phyloP scores from a whole-genome alignment of 2,329 filamentous ascomycete genomes.

The Pestalotiopsis sp. region DNA sequence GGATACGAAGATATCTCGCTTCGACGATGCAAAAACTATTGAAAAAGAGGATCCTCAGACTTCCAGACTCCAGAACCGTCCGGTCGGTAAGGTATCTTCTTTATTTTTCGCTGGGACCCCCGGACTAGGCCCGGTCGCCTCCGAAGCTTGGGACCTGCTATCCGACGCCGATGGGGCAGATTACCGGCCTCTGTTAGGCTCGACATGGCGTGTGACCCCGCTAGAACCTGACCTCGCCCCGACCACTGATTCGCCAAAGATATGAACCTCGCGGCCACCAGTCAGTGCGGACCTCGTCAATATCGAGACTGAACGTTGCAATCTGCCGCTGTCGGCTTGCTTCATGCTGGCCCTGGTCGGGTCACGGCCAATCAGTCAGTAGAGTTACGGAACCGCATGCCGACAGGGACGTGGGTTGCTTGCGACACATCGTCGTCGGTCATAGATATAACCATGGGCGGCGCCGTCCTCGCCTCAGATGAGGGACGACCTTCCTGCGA shows the following conservation, averaged over 20 bases:
- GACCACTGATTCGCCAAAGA: conserved; percentile 8
- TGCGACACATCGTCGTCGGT: neutral
- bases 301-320: neutral
- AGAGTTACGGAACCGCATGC: neutral
- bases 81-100: neutral
- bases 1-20: neutral
- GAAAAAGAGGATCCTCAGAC: neutral
- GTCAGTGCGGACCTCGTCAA: neutral
- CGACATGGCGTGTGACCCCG: neutral
- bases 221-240: neutral
- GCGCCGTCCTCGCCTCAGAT: neutral
- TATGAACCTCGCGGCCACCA: neutral
- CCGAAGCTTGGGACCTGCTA: neutral
- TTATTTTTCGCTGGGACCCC: neutral
- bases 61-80: neutral
- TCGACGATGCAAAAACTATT: neutral
- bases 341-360: neutral
- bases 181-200: conserved; percentile 2
- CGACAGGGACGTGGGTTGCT: neutral
- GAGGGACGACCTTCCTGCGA: neutral
- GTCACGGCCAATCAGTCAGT: neutral
- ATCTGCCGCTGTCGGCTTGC: neutral
- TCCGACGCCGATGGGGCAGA: neutral
- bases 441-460: conserved; percentile 5
- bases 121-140: neutral